A percentile compares a stretch with the other conserved stretches of the same genome.
phyloP scores from a whole-genome alignment of 2,329 filamentous ascomycete genomes.

The Scedosporium apiospermum region DNA sequence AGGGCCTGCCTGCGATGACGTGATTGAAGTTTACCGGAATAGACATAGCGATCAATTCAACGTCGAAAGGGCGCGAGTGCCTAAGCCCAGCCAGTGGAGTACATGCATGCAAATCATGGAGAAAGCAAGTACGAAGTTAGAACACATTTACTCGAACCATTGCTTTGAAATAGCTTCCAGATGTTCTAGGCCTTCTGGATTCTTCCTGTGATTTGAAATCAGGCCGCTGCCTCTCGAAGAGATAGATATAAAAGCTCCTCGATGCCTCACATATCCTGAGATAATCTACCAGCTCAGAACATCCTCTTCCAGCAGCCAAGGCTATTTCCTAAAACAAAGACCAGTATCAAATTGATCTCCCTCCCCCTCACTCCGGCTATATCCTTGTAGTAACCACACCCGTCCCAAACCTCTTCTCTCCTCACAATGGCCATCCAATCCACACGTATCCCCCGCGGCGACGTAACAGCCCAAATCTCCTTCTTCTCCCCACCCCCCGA shows the following conservation, averaged over 20 bases:
- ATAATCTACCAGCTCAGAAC: too few species aligned
- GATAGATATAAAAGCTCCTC: not conserved
- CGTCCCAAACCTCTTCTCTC: not conserved
- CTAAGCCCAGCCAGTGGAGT: not conserved
- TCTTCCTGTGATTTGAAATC: not conserved
- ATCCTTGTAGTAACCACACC: not conserved
- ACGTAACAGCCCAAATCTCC: slow-evolving; percentile 51
- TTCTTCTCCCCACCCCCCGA: slow-evolving; percentile 57
- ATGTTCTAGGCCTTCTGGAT: slow-evolving; percentile 13
- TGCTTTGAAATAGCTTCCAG: slow-evolving; percentile 20
- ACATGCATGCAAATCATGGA: not conserved
- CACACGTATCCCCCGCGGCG: slow-evolving; percentile 41
- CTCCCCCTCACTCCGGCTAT: not conserved
- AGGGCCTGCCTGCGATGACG: not conserved
- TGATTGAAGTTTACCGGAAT: not conserved
- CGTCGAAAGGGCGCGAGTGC: not conserved
- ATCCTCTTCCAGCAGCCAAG: too few species aligned
- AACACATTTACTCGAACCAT: not conserved
- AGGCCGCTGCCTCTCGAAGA: not conserved
- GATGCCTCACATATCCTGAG: not conserved
- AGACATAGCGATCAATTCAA: too few species aligned
- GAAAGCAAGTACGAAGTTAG: not conserved
- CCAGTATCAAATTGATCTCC: not conserved
- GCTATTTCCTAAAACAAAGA: not conserved
- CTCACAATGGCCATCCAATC: slow-evolving; percentile 29